Conservation (phyloP, 2,329 filamentous ascomycete species). For the Aspergillus fumigatus region DNA sequence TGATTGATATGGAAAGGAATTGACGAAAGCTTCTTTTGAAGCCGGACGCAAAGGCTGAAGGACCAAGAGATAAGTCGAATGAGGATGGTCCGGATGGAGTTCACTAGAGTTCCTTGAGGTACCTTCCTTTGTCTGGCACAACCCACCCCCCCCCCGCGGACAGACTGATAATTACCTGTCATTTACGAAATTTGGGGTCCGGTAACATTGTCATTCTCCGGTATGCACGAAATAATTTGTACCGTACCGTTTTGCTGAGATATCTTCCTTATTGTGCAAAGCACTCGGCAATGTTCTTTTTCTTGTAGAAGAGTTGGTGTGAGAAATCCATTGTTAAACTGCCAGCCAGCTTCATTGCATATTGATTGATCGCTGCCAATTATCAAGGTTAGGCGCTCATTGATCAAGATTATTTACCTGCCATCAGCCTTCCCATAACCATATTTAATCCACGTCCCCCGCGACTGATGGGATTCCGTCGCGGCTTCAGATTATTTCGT, state of each 20-base stretch:
- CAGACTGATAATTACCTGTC: not conserved
- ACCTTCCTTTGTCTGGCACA: not conserved
- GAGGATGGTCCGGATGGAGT: not conserved
- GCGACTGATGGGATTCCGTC: constrained; percentile 28
- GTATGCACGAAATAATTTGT: not conserved
- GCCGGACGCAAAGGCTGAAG: not conserved
- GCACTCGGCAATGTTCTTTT: not conserved
- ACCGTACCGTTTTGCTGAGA: not conserved
- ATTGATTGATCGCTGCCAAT: not conserved
- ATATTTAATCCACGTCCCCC: constrained; percentile 9
- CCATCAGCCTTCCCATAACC: not conserved
- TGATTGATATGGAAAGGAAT: not conserved
- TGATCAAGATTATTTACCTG: not conserved
- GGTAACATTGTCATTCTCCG: not conserved
- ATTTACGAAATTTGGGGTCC: not conserved
- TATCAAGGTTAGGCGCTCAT: not conserved
- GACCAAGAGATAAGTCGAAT: not conserved
- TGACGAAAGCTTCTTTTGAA: not conserved
- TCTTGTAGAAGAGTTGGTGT: not conserved
- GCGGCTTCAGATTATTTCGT: constrained; percentile 27
- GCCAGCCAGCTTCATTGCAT: not conserved
- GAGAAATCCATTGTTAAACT: not conserved
- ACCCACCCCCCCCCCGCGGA: not conserved
- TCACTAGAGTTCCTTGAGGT: not conserved
- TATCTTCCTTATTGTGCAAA: not conserved